Percentiles rank a stretch among this genome's conserved stretches.
These are phyloP conservation scores for Penicillium flavigenum DNA, from an alignment of 495 filamentous ascomycete species.

Conservation along the genomic window DNA sequence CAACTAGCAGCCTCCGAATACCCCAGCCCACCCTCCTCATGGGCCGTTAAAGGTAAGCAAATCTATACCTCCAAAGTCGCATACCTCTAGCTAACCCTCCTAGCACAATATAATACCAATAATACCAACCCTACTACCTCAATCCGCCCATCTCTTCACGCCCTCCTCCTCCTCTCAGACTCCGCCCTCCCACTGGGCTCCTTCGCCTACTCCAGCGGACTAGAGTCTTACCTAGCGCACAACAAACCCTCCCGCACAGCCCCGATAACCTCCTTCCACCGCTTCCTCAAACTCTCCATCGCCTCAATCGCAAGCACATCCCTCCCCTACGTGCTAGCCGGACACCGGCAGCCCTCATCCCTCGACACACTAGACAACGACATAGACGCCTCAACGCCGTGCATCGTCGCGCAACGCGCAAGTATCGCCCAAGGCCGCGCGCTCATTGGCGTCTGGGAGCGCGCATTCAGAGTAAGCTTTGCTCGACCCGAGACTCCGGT, in stretches of 20 bases:
- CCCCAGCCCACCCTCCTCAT: constrained; percentile 25
- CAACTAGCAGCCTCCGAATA: constrained; percentile 23
- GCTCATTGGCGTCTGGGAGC: constrained; percentile 85
- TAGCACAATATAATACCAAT: constrained; percentile 9
- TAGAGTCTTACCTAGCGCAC: constrained; percentile 93
- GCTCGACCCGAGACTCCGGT: constrained; percentile 6
- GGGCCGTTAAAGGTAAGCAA: constrained; percentile 11
- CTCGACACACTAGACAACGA: constrained; percentile 72
- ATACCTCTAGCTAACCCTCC: not conserved
- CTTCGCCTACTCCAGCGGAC: constrained; percentile 91
- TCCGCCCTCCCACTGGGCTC: constrained; percentile 93
- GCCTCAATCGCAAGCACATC: constrained; percentile 74
- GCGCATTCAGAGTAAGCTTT: constrained; percentile 56
- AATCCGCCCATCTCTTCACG: constrained; percentile 51
- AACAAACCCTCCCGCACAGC: constrained; percentile 48
- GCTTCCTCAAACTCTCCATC: constrained; percentile 78
- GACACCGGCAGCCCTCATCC: constrained; percentile 58
- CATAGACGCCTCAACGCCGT: constrained; percentile 81
- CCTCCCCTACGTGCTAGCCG: constrained; percentile 81
- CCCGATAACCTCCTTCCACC: constrained; percentile 54
- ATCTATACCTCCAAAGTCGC: not conserved
- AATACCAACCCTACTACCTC: constrained; percentile 19
- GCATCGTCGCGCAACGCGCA: constrained; percentile 82
- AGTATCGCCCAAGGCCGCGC: constrained; percentile 83
- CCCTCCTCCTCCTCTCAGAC: constrained; percentile 89